Evolutionary conservation across 1,139 yeast genomes (phyloP), one percentile per base, ranked within the genome.

Genomic region (Candida sp.): DNA sequence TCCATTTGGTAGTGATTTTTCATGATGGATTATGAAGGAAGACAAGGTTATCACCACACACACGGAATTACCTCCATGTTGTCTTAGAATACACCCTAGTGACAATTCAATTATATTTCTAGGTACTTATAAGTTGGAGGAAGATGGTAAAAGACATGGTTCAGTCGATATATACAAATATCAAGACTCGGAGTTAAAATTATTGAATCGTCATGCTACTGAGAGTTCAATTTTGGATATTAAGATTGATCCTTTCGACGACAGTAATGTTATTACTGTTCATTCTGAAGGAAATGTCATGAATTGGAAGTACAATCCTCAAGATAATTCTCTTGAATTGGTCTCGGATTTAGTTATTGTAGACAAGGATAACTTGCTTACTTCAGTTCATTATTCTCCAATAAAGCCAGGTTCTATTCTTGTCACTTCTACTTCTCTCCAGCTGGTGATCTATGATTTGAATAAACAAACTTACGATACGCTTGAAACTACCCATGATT

Each of bases 31-130:
- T 12, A 12, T 30, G 33, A 12, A 30, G n/a, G n/a, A 30, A 30
- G n/a, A 30, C 9, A 30, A 8, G 5, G 33, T 37, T 21, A 23
- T 37, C 8, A 37, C 39, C 1, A 55, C 69, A 7, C 64, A 60
- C 36, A 73, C 90, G 0, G 63, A 66, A 2, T 65, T 82, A 4
- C 98, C 98, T 0, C 97, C 98, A 1, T 93, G 98, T 58, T 84
- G 90, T 44, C 63, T 91, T 6, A 68, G 82, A 39, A 70, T 80
- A 7, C 81, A 79, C 42, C 88, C 89, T 0, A 48, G 55, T 0
- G 75, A 79, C 41, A 61, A 69, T 7, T 53, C 75, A 0, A 58
- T 76, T 12, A 52, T 88, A 3, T 58, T 87, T 21, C 63, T 88
- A 1, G 97, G 97, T 0, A 88, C 97, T 0, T 93, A 93, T 58